Evolutionary conservation across 805 yeast genomes (phyloP).

Genomic region (Ogataea sp.): DNA sequence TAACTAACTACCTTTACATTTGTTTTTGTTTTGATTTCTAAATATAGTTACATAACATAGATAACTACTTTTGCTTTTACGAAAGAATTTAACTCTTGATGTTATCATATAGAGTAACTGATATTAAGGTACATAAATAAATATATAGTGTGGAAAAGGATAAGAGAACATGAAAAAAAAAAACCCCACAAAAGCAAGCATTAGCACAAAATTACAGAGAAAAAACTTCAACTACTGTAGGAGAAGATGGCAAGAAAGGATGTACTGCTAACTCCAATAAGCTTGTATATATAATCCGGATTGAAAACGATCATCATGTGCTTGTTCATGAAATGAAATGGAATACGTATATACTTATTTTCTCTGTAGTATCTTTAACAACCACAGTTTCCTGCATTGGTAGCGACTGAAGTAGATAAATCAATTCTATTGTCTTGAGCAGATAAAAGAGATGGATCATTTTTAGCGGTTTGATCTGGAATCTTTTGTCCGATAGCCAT

Average conservation of each 20-base stretch:
- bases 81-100: conserved; percentile 28
- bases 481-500: conserved; percentile 83
- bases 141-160: conserved; percentile 8
- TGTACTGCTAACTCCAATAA: too few species aligned
- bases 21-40: too few species aligned
- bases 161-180: not conserved
- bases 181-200: not conserved
- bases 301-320: too few species aligned
- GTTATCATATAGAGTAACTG: conserved; percentile 11
- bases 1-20: too few species aligned
- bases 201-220: too few species aligned
- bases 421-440: conserved; percentile 23
- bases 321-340: not conserved
- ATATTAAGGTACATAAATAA: conserved; percentile 27
- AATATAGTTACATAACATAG: too few species aligned
- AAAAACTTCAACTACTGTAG: too few species aligned
- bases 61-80: too few species aligned
- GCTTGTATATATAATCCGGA: too few species aligned
- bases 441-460: conserved; percentile 11
- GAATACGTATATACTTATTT: not conserved
- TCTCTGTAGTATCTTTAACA: conserved; percentile 23
- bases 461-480: conserved; percentile 34
- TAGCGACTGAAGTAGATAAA: conserved; percentile 24
- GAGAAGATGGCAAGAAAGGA: too few species aligned
- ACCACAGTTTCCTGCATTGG: conserved; percentile 20